Conservation (phyloP, 2,329 filamentous ascomycete species). For the Trichoderma aggressivum region DNA sequence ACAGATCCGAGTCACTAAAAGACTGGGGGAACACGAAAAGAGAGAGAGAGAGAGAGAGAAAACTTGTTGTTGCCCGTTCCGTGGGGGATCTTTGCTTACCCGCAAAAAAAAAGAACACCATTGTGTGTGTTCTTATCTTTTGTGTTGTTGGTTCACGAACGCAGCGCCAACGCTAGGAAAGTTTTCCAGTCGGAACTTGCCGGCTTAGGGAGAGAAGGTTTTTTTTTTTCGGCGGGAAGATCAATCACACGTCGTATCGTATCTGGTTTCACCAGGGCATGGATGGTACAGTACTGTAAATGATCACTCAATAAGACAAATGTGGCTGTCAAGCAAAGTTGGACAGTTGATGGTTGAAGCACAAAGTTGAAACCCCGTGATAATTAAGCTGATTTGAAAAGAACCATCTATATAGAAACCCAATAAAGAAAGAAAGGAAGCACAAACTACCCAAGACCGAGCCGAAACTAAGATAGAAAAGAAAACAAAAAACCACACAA, state of each 20-base stretch:
- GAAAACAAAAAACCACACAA: not conserved
- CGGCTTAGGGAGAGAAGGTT: not conserved
- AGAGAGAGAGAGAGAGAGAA: not conserved
- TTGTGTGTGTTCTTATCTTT: not conserved
- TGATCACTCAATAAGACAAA: not conserved
- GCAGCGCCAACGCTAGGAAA: conserved; percentile 7
- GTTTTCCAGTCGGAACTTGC: conserved; percentile 9
- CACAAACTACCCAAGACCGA: not conserved
- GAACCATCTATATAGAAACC: not conserved
- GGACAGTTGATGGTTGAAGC: not conserved
- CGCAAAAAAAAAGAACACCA: not conserved
- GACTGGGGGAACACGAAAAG: not conserved
- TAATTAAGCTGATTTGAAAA: not conserved
- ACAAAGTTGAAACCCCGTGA: not conserved
- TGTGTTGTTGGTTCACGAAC: not conserved
- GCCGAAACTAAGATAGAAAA: not conserved
- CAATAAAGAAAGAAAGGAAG: not conserved
- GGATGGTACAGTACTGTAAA: not conserved
- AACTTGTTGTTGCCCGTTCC: not conserved
- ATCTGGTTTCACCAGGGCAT: not conserved
- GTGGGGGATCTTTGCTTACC: not conserved
- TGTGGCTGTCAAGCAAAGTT: not conserved
- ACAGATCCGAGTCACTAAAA: not conserved
- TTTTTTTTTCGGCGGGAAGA: not conserved
- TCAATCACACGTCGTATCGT: not conserved